Base-by-base conservation (phyloP, 306 rosid genomes). In the Neltuma alba region DNA sequence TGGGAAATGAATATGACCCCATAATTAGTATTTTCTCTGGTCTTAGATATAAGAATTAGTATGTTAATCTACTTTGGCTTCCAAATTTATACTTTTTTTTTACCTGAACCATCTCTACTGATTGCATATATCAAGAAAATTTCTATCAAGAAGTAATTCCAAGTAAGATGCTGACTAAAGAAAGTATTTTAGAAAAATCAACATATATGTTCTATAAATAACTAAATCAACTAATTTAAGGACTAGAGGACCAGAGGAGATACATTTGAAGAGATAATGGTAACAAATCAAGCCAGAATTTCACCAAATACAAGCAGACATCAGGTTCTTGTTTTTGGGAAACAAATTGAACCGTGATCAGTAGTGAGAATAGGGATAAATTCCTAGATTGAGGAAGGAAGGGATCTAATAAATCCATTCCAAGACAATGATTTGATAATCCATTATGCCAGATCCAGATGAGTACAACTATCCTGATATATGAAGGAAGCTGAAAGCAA, bases 231-330 rank as follows among this genome's bases (percentile, higher is more conserved):
- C n/a, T n/a, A n/a, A n/a, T n/a, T n/a, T n/a, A n/a, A n/a, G n/a
- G n/a, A n/a, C n/a, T n/a, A n/a, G n/a, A n/a, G n/a, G n/a, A n/a
- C n/a, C n/a, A n/a, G n/a, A n/a, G n/a, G n/a, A n/a, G n/a, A n/a
- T n/a, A 14, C 67, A 42, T 23, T 55, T 20, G 40, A 10, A 36
- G 80, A 77, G 62, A 40, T 38, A 60, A 37, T 48, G 37, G 55
- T 60, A 42, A 74, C 77, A 58, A 72, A 40, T 58, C 69, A 50
- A 40, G 21, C 66, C 68, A 50, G 64, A 70, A 27, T 76, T 70
- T 31, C 68, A 34, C 20, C 2, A 5, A 60, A 60, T 8, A 27
- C 34, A 60, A 60, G 3, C n/a, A 58, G 6, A 25, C 15, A 58
- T 58, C 34, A 27, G 33, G 36, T 58, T 58, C 18, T 58, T 11